Evolutionary conservation across 805 yeast species (phyloP).

Genomic region (Clavispora phyllophila): DNA sequence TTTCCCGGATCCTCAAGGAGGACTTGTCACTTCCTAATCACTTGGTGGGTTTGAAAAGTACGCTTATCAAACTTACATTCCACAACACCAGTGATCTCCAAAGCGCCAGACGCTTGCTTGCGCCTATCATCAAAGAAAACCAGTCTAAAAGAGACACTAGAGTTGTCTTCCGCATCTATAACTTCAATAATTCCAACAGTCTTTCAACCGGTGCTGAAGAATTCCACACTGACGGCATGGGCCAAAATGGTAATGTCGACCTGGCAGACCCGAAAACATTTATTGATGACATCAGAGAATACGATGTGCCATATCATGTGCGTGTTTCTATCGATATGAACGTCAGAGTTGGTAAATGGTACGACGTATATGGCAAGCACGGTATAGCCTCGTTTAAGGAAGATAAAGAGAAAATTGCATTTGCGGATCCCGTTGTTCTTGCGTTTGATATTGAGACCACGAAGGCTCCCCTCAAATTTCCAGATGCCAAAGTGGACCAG

Average conservation of each 20-base stretch:
- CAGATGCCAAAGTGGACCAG: conserved; percentile 85
- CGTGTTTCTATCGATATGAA: conserved; percentile 90
- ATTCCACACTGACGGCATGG: conserved; percentile 2
- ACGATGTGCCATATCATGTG: conserved; percentile 95
- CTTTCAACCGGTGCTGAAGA: conserved; percentile 5
- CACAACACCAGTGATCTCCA: conserved; percentile 69
- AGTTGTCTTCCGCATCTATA: conserved; percentile 61
- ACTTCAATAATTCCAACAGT: conserved; percentile 29
- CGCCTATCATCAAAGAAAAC: conserved; percentile 69
- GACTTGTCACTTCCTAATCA: conserved; percentile 84
- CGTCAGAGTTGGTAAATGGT: conserved; percentile 95
- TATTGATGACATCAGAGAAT: conserved; percentile 81
- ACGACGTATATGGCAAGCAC: conserved; percentile 62
- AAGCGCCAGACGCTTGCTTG: conserved; percentile 63
- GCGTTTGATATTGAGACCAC: conserved; percentile 98
- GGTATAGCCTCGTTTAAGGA: conserved; percentile 53
- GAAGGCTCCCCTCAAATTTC: conserved; percentile 92
- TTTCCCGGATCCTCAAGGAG: conserved; percentile 59
- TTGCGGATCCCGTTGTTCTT: conserved; percentile 94
- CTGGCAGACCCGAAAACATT: conserved; percentile 52
- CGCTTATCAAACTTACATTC: conserved; percentile 64
- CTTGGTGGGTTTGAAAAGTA: conserved; percentile 65
- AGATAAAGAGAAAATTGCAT: conserved; percentile 72
- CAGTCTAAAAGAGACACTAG: conserved; percentile 54
- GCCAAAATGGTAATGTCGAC: conserved; percentile 7